Percentiles rank a stretch among this genome's conserved stretches.
These are phyloP conservation scores for Cenchrus fungigraminus DNA, from an alignment of 176 grass and related monocot genomes.

Conservation along the genomic window DNA sequence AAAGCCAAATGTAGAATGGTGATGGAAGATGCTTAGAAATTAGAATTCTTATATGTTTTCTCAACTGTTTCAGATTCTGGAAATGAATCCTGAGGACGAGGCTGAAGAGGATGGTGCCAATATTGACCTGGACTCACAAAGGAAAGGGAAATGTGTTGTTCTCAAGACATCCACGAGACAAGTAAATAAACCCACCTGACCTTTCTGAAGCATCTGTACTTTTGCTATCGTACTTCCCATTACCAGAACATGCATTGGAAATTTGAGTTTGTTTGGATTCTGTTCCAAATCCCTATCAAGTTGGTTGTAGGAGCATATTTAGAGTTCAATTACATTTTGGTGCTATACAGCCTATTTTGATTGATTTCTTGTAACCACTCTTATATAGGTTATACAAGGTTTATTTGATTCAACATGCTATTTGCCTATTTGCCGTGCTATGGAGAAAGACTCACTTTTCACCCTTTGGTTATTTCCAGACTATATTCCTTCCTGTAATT, in stretches of 20 bases:
- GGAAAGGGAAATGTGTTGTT: conserved; percentile 95
- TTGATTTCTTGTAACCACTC: not conserved
- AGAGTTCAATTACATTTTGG: not conserved
- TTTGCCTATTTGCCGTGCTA: not conserved
- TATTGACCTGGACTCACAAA: conserved; percentile 86
- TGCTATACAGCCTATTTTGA: not conserved
- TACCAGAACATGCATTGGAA: not conserved
- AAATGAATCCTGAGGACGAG: conserved; percentile 96
- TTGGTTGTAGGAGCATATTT: not conserved
- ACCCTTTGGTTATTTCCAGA: conserved; percentile 45
- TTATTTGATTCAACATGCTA: not conserved
- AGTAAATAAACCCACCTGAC: conserved; percentile 33
- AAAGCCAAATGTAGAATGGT: not conserved
- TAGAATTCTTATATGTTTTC: not conserved
- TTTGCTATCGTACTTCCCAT: not conserved
- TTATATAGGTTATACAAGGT: not conserved
- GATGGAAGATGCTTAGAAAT: not conserved
- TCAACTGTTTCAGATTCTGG: conserved; percentile 71
- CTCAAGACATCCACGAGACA: conserved; percentile 84
- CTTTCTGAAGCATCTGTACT: not conserved
- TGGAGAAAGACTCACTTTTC: not conserved
- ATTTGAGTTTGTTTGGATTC: not conserved
- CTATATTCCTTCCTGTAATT: conserved; percentile 91
- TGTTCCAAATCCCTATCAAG: not conserved
- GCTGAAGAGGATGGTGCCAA: conserved; percentile 91